phyloP scores from a whole-genome alignment of 2,329 filamentous ascomycete genomes.

The Plenodomus biglobosus region DNA sequence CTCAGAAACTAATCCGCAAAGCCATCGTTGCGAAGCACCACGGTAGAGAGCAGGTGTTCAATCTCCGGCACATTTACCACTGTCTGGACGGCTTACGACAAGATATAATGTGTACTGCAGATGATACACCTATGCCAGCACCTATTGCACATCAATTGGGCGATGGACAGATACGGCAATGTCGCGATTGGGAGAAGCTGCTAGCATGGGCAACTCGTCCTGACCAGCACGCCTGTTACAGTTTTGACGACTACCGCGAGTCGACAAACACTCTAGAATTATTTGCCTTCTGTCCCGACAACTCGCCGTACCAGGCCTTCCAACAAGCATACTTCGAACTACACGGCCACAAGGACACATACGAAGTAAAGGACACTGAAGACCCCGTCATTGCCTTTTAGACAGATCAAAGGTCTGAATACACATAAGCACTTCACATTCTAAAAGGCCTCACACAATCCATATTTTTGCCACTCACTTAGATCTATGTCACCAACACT shows the following conservation, averaged over 20 bases:
- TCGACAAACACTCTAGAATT: conserved; percentile 40
- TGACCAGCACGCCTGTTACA: conserved; percentile 37
- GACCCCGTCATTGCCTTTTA: conserved; percentile 23
- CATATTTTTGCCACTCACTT: not conserved
- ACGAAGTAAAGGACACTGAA: conserved; percentile 22
- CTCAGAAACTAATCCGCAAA: conserved; percentile 40
- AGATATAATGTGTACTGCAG: conserved; percentile 40
- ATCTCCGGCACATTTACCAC: conserved; percentile 36
- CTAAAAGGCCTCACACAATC: not conserved
- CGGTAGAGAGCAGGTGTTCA: conserved; percentile 23
- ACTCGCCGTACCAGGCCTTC: conserved; percentile 32
- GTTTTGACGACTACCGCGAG: conserved; percentile 41
- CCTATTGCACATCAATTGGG: conserved; percentile 25
- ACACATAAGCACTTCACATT: not conserved
- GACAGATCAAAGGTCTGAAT: not conserved
- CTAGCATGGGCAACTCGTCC: conserved; percentile 34
- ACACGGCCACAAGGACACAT: conserved; percentile 39
- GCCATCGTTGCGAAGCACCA: conserved; percentile 36
- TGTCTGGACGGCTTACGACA: conserved; percentile 40
- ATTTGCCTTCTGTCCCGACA: conserved; percentile 36
- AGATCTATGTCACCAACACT: not conserved
- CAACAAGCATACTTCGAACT: conserved; percentile 38
- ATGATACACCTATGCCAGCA: conserved; percentile 42
- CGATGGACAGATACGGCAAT: conserved; percentile 34
- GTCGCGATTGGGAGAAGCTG: conserved; percentile 39